These are phyloP conservation scores for Liquidambar formosana DNA, from an alignment of 164 flowering plant species.

Conservation along the genomic window DNA sequence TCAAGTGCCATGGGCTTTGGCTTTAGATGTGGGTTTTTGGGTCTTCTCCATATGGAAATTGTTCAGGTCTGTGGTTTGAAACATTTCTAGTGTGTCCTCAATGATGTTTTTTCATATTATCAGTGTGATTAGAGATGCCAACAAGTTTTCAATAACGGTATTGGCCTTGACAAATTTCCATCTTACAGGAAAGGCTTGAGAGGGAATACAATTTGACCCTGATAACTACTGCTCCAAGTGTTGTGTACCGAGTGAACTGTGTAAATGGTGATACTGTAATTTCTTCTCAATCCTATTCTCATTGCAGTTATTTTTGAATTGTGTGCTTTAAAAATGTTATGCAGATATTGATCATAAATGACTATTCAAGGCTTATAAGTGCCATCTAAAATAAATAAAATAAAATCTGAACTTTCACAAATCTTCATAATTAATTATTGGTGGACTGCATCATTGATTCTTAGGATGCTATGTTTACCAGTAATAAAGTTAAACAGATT, in stretches of 20 bases:
- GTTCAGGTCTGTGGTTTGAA: conserved; percentile 66
- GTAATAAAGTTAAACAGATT: background rate
- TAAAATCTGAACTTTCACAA: too few relatives aligned
- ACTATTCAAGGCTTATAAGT: too few relatives aligned
- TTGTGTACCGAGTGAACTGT: conserved; percentile 84
- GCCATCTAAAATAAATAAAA: too few relatives aligned
- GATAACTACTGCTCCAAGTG: conserved; percentile 98
- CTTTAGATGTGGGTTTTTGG: conserved; percentile 96
- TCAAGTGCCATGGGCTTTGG: conserved; percentile 99
- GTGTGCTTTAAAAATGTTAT: background rate
- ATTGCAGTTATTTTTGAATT: conserved; percentile 2
- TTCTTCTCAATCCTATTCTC: conserved; percentile 44
- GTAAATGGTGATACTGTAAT: conserved; percentile 90
- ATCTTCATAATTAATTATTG: too few relatives aligned
- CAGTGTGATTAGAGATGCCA: background rate
- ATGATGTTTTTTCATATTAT: background rate
- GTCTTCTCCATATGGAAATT: conserved; percentile 99
- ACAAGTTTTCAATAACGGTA: background rate
- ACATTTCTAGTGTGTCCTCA: background rate
- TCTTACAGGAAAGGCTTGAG: conserved; percentile 96
- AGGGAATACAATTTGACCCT: conserved; percentile 86
- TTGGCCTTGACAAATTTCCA: conserved; percentile 2
- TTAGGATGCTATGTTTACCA: background rate
- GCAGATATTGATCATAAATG: background rate
- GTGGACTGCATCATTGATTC: background rate